Base-by-base conservation (phyloP, 2,329 filamentous ascomycete genomes). In the Aureobasidium sp. region DNA sequence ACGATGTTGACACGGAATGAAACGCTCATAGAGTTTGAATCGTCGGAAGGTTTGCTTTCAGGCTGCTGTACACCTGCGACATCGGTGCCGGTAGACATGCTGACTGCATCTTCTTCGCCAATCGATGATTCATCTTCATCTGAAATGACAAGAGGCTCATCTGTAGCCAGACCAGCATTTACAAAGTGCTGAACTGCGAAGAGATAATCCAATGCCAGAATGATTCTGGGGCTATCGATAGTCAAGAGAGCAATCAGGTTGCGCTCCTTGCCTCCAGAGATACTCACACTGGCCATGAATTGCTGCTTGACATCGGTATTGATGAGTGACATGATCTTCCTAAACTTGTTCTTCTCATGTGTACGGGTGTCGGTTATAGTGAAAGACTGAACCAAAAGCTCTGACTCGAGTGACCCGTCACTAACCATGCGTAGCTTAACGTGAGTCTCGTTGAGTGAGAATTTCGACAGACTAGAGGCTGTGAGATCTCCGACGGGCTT, bases 271-370 rank as follows among this genome's bases (percentile, higher is more conserved):
- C 91, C 91, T 17, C 91, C 90, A 0, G 92, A 91, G 75, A 99
- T 95, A 0, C 92, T 95, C 4, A 99, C 79, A 71, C 89, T 97
- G 19, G 94, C 94, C 94, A 99, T 99, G 70, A 99, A 92, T 69
- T 99, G 95, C 73, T 97, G 92, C 49, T 85, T 84, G 60, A 94
- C 91, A 61, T 92, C 88, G 68, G 91, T 93, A 74, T 97, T 97
- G 70, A 92, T 91, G 61, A 96, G 87, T 1, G 92, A 92, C 94
- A 99, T 97, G 76, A 99, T 97, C 73, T 93, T 95, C 56, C 91
- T 86, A 81, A 95, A 99, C 71, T 96, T 97, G 78, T 97, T 99
- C 5, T 88, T 89, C 68, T 96, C 92, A 60, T 85, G 84, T 5
- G 85, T 86, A n/a, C 95, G 87, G 65, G 89, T 97, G 72, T 99